A percentile compares a stretch with the other conserved stretches of the same genome.
Evolutionary conservation across 257 asterid species (phyloP).

Genomic region (Solanum megistacrolobum): DNA sequence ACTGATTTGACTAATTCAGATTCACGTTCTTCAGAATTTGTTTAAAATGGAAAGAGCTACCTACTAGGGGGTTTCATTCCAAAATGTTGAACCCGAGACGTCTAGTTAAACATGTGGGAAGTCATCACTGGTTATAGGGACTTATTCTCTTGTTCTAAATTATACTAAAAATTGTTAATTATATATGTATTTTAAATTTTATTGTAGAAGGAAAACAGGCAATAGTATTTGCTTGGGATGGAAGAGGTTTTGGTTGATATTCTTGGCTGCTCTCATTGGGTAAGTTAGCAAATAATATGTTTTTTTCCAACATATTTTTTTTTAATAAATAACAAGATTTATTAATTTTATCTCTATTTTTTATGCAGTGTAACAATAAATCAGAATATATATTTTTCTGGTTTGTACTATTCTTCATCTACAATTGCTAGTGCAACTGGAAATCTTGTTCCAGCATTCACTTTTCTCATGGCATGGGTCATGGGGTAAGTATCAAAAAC

Average conservation of each 20-base stretch:
- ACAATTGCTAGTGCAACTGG: constrained; percentile 33
- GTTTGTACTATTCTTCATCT: constrained; percentile 29
- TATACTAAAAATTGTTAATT: not conserved
- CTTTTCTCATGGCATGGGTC: constrained; percentile 24
- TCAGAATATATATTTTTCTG: constrained; percentile 32
- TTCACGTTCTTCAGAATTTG: not conserved
- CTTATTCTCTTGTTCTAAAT: not conserved
- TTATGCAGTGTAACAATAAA: constrained; percentile 27
- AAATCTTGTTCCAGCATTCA: constrained; percentile 29
- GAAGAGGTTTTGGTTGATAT: constrained; percentile 25
- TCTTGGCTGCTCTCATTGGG: constrained; percentile 27
- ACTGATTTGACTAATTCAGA: not conserved
- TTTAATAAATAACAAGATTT: not conserved
- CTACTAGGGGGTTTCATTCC: not conserved
- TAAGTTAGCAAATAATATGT: not conserved
- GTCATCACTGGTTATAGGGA: not conserved
- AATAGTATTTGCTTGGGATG: constrained; percentile 3
- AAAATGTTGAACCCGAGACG: too few species aligned
- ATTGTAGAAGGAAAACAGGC: constrained; percentile 9
- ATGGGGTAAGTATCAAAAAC: constrained; percentile 16
- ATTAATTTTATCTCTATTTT: not conserved
- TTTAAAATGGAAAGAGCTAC: not conserved
- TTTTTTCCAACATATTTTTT: not conserved
- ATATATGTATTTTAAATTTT: not conserved
- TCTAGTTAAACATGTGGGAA: not conserved